Conservation (phyloP, 73 alveolate species). For the Uronychia binucleata region DNA sequence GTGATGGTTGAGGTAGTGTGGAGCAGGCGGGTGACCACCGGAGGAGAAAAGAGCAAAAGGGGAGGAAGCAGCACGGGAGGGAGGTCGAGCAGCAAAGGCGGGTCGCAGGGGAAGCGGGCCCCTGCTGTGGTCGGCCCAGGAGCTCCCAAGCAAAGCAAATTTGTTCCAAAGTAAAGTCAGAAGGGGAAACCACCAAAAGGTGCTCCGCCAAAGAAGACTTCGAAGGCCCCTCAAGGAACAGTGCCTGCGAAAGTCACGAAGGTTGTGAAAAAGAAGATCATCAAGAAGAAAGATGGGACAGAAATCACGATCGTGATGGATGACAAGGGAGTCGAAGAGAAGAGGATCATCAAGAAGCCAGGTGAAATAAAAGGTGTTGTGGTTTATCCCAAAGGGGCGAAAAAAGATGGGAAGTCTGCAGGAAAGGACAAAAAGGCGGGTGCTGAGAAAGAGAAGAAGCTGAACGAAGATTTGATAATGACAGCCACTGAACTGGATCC, state of each 20-base stretch:
- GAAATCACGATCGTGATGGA: not conserved
- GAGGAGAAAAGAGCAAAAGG: no score
- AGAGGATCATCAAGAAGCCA: not conserved
- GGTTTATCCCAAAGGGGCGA: not conserved
- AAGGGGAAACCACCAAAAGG: no score
- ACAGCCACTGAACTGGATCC: not conserved
- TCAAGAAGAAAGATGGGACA: not conserved
- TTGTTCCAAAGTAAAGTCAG: no score
- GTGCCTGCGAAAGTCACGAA: not conserved
- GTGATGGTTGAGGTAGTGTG: no score
- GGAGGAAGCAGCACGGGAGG: no score
- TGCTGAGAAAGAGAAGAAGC: not conserved
- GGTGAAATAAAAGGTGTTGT: not conserved
- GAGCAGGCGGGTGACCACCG: no score
- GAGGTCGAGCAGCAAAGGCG: no score
- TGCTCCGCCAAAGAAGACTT: no score
- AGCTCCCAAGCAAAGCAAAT: no score
- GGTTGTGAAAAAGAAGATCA: not conserved
- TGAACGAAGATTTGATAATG: not conserved
- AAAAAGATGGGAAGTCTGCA: not conserved
- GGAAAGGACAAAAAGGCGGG: not conserved
- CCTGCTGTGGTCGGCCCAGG: no score
- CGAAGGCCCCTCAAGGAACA: no score
- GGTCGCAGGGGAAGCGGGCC: no score
- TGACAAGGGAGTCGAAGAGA: not conserved